phyloP scores from a whole-genome alignment of 2,329 filamentous ascomycete species.

The Fragosphaeria purpurea region DNA sequence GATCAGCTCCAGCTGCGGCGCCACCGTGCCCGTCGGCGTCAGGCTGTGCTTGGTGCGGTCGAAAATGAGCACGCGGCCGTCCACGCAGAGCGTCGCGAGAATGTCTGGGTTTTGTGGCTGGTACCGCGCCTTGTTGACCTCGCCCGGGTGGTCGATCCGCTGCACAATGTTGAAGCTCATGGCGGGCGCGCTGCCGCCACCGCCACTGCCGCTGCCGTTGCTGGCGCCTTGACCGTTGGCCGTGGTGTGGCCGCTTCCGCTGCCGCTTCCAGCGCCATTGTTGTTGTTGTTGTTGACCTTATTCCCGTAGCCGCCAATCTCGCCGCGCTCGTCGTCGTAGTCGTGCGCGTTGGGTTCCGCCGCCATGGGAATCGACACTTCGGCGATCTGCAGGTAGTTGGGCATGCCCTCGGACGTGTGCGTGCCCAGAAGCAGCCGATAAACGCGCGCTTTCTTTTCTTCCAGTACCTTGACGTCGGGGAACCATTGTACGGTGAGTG shows the following conservation, averaged over 20 bases:
- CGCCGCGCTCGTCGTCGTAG: constrained; percentile 84
- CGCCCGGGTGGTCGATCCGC: constrained; percentile 90
- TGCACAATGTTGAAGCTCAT: constrained; percentile 90
- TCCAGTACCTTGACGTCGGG: constrained; percentile 84
- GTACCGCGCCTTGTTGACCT: constrained; percentile 97
- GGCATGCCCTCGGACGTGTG: constrained; percentile 78
- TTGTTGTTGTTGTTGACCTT: constrained; percentile 19
- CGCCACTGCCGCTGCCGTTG: constrained; percentile 10
- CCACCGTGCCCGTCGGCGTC: constrained; percentile 61
- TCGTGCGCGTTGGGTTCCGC: constrained; percentile 64
- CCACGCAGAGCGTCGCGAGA: constrained; percentile 83
- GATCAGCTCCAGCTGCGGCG: constrained; percentile 72
- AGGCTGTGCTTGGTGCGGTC: constrained; percentile 90
- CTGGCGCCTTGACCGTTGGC: constrained; percentile 3
- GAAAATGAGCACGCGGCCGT: constrained; percentile 84
- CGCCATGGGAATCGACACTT: constrained; percentile 82
- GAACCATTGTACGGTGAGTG: constrained; percentile 95
- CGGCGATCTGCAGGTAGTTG: constrained; percentile 91
- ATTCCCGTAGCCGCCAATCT: constrained; percentile 87
- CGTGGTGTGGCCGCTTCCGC: constrained; percentile 39
- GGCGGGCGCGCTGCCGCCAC: constrained; percentile 53
- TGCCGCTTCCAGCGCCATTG: constrained; percentile 30
- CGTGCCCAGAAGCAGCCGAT: constrained; percentile 86
- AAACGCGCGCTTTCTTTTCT: constrained; percentile 76
- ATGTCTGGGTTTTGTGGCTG: constrained; percentile 96